These are phyloP conservation scores for Xylaria arbuscula DNA, from an alignment of 2,329 filamentous ascomycete species.

Conservation along the genomic window DNA sequence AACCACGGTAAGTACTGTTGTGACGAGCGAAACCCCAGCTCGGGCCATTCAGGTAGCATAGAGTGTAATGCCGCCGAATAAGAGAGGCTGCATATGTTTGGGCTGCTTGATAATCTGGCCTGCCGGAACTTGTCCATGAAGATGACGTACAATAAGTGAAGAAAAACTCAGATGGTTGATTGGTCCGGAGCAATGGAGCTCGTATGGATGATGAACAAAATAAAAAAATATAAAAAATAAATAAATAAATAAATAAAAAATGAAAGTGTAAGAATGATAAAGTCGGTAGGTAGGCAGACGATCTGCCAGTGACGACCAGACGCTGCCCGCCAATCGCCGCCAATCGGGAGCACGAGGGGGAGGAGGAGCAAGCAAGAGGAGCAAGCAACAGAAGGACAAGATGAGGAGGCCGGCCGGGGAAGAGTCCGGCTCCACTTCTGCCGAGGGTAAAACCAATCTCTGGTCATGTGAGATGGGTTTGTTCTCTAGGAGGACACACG, in stretches of 20 bases:
- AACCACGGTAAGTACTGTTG: neutral
- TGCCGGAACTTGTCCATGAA: neutral
- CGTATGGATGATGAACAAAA: neutral
- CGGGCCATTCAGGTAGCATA: neutral
- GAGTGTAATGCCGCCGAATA: neutral
- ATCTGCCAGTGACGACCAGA: neutral
- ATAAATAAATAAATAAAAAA: too few relatives aligned
- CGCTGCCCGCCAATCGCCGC: neutral
- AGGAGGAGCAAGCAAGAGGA: neutral
- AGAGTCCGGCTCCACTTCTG: slow-evolving; percentile 7
- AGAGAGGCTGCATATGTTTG: neutral
- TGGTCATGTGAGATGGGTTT: neutral
- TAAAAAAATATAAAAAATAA: too few relatives aligned
- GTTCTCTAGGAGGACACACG: neutral
- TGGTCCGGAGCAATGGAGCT: neutral
- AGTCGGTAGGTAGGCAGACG: neutral
- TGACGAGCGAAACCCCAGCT: neutral
- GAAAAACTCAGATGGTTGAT: neutral
- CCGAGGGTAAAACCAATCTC: slow-evolving; percentile 6
- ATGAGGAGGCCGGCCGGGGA: neutral
- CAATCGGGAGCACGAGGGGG: neutral
- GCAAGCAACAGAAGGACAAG: neutral
- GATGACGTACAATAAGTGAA: neutral
- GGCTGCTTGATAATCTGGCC: neutral
- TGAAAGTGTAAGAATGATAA: slow-evolving; percentile 3